phyloP scores from a whole-genome alignment of 306 rosid genomes.

The Quercus suber region DNA sequence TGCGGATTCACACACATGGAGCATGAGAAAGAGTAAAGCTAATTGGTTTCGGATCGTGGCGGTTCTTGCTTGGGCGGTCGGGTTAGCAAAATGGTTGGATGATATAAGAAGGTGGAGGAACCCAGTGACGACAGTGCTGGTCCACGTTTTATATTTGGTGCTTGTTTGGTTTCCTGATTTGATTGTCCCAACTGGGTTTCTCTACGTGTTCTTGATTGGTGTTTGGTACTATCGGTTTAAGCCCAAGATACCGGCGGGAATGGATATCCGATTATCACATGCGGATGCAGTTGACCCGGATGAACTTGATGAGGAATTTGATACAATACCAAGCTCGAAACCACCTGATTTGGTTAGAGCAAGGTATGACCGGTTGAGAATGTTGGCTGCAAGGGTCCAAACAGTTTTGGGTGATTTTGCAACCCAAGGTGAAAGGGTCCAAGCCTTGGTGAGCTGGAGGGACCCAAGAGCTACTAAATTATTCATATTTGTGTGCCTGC shows the following conservation, averaged over 20 bases:
- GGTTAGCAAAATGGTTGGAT: constrained; percentile 87
- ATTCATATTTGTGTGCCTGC: constrained; percentile 45
- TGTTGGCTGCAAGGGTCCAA: constrained; percentile 82
- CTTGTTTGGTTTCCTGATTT: constrained; percentile 99
- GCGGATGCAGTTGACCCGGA: constrained; percentile 79
- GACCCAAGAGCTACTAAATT: constrained; percentile 82
- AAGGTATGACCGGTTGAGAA: constrained; percentile 78
- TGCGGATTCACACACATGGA: constrained; percentile 89
- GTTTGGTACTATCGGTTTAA: constrained; percentile 88
- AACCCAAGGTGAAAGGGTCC: constrained; percentile 86
- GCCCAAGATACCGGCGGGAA: constrained; percentile 85
- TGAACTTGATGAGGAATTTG: constrained; percentile 86
- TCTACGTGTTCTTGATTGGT: constrained; percentile 78
- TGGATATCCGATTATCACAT: constrained; percentile 78
- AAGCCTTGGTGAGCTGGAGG: constrained; percentile 89
- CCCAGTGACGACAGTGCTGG: constrained; percentile 72
- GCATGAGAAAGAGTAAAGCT: constrained; percentile 89
- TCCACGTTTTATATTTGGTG: constrained; percentile 70
- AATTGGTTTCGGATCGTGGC: constrained; percentile 95
- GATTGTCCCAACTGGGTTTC: constrained; percentile 79
- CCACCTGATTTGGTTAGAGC: constrained; percentile 58
- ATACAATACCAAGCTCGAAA: constrained; percentile 82
- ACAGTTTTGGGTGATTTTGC: constrained; percentile 96
- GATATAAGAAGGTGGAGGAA: constrained; percentile 79
- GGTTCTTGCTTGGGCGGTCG: constrained; percentile 80